Conservation (phyloP, 345 rosid species). For the Moricandia moricandioides region DNA sequence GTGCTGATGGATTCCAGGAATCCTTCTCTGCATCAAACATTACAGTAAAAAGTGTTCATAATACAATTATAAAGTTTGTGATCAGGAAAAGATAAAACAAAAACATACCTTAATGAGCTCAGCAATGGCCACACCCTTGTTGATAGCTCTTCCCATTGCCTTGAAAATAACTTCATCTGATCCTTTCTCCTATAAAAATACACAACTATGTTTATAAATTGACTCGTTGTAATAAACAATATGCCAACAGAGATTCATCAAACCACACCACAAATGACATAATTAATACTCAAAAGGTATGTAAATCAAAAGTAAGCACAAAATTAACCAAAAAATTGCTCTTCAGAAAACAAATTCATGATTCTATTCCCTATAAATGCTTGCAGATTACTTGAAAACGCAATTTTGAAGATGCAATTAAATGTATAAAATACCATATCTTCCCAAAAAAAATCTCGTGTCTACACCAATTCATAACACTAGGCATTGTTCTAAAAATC, state of each 20-base stretch:
- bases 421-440: not conserved
- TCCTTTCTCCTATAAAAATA: conserved; percentile 34
- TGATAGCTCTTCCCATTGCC: conserved; percentile 99
- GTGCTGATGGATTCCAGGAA: conserved; percentile 86
- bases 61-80: not conserved
- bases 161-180: conserved; percentile 74
- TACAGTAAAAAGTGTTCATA: conserved; percentile 20
- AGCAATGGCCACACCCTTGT: conserved; percentile 88
- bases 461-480: not conserved
- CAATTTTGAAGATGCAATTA: not conserved
- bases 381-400: not conserved
- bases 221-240: not conserved
- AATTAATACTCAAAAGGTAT: not conserved
- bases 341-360: not conserved
- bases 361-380: not conserved
- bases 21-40: conserved; percentile 65
- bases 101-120: conserved; percentile 76
- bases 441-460: not conserved
- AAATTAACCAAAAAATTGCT: too few relatives aligned
- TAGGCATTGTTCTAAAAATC: too few relatives aligned
- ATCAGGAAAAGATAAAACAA: not conserved
- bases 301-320: not conserved
- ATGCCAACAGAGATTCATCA: not conserved
- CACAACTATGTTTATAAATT: not conserved
- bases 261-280: not conserved